phyloP scores from a whole-genome alignment of 1,284 basidiomycete species.

The Ustilago nuda region DNA sequence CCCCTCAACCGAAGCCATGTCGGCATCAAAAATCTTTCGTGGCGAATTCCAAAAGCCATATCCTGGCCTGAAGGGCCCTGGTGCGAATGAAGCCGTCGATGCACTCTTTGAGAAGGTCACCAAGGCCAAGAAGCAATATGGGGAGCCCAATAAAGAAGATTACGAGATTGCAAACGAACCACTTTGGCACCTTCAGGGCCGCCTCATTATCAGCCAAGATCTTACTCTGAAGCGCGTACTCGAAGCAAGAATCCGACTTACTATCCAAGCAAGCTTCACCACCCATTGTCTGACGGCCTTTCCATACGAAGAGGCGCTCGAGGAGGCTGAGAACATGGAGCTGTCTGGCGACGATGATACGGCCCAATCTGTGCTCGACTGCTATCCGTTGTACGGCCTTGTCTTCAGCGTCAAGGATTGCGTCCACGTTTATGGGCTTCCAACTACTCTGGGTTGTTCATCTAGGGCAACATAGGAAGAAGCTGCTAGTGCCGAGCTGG shows the following conservation, averaged over 20 bases:
- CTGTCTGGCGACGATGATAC: background rate
- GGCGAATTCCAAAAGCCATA: slow-evolving; percentile 30
- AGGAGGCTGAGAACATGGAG: background rate
- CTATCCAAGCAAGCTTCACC: slow-evolving; percentile 22
- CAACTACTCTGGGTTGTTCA: slow-evolving; percentile 48
- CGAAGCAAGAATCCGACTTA: slow-evolving; percentile 34
- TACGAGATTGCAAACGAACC: slow-evolving; percentile 9
- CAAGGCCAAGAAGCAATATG: slow-evolving; percentile 15
- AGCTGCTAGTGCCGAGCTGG: slow-evolving; percentile 9
- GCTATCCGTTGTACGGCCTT: slow-evolving; percentile 32
- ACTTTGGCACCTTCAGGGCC: slow-evolving; percentile 4
- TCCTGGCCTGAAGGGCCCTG: slow-evolving; percentile 17
- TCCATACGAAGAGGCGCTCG: slow-evolving; percentile 22
- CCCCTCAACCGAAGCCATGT: background rate
- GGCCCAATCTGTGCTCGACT: background rate
- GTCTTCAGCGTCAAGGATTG: slow-evolving; percentile 59
- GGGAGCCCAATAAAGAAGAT: slow-evolving; percentile 13
- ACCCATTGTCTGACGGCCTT: slow-evolving; percentile 54
- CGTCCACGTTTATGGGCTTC: slow-evolving; percentile 35
- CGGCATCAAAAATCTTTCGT: slow-evolving; percentile 16
- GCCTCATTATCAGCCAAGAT: background rate
- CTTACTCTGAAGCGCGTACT: slow-evolving; percentile 11
- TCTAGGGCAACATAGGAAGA: slow-evolving; percentile 19
- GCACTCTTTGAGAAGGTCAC: slow-evolving; percentile 23
- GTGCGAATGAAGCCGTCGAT: slow-evolving; percentile 21